Evolutionary conservation across 345 rosid species (phyloP), one percentile per base, ranked within the genome.

Genomic region (Eucalyptus cladocalyx): DNA sequence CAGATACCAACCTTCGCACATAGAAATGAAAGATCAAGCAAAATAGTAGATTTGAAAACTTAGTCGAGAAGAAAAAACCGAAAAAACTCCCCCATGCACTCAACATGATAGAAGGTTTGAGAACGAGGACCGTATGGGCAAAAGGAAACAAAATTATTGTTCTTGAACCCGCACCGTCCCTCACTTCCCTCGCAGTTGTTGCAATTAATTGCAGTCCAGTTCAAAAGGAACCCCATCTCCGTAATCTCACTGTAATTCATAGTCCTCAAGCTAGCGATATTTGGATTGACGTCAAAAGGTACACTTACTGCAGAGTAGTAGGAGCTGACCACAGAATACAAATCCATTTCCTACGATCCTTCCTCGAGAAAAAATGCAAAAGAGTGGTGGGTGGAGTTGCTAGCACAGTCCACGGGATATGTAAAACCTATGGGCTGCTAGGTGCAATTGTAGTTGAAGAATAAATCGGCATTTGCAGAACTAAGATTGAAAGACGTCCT

Each of bases 211-310:
- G 91, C 94, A 87, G 88, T 88, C 95, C 94, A 94, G 13, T 90
- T 93, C 95, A 96, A 87, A 87, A 92, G 69, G 87, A 95, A 93
- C 26, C 97, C 98, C 89, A 50, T 91, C 91, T 89, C 91, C 91
- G 93, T 88, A 89, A 96, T 89, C 34, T 92, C 92, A 47, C 26
- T 67, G 42, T 92, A 95, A 88, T 89, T 89, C 93, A 89, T 89
- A 5, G 11, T 5, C 48, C 5, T 12, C 15, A 87, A 32, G 37
- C 72, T 86, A 51, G 19, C 62, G 30, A 58, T 26, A 89, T 80
- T 90, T 65, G 26, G 51, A n/a, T 86, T 76, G 11, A 17, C 26
- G 17, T 32, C 89, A 87, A 88, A 40, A 10, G 96, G 95, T 42
- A 91, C 89, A 47, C 89, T 89, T 21, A 92, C 93, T 11, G 67